Conservation (phyloP, 2,329 filamentous ascomycete genomes). For the Colletotrichum sp. region DNA sequence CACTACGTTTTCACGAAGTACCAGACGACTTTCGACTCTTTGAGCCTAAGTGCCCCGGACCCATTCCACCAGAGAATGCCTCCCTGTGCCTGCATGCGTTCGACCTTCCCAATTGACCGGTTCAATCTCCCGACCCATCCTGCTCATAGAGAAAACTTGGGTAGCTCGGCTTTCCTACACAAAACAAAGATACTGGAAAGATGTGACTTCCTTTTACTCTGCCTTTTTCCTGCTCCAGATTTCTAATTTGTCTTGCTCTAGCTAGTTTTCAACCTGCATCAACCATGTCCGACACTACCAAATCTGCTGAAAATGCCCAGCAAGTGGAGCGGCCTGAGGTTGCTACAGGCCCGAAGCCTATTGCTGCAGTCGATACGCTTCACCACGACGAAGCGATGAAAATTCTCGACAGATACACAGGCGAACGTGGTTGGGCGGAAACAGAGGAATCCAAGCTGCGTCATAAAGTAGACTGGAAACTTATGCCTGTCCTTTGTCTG, state of each 20-base stretch:
- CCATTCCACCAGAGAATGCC: not conserved
- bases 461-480: slow-evolving; percentile 44
- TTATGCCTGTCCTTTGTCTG: slow-evolving; percentile 44
- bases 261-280: not conserved
- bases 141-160: not conserved
- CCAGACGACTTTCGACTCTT: not conserved
- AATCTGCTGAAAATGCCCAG: slow-evolving; percentile 18
- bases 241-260: not conserved
- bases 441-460: slow-evolving; percentile 46
- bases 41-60: not conserved
- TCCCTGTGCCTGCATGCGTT: not conserved
- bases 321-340: slow-evolving; percentile 10
- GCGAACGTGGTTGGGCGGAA: slow-evolving; percentile 45
- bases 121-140: not conserved
- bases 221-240: not conserved
- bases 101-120: not conserved
- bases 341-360: not conserved
- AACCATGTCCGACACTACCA: slow-evolving; percentile 13
- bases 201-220: not conserved
- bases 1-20: not conserved
- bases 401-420: slow-evolving; percentile 44
- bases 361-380: slow-evolving; percentile 32
- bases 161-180: not conserved
- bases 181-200: not conserved
- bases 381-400: slow-evolving; percentile 44